A percentile compares a stretch with the other conserved stretches of the same genome.
Conservation (phyloP, 805 yeast genomes). For the Wickerhamiella parazyma region DNA sequence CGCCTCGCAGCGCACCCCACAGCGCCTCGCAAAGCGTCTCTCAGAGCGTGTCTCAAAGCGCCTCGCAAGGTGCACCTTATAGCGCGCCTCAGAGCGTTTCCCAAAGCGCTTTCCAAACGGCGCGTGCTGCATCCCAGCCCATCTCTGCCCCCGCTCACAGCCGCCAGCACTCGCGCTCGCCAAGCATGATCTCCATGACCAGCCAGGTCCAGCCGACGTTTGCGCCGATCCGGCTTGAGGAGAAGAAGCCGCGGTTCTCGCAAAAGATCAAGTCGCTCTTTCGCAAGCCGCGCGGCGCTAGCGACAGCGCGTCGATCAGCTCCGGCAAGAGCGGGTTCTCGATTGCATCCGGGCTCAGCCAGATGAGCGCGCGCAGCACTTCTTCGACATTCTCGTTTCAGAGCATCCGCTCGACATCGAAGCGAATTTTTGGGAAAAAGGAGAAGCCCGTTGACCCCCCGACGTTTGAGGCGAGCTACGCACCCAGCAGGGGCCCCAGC, state of each 20-base stretch:
- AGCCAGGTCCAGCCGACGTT: neutral
- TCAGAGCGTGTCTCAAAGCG: too few species aligned
- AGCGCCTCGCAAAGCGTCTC: too few species aligned
- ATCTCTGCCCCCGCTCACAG: neutral
- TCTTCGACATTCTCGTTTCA: constrained; percentile 21
- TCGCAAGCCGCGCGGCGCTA: neutral
- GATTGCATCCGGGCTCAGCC: constrained; percentile 12
- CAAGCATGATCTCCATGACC: neutral
- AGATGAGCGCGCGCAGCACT: constrained; percentile 20
- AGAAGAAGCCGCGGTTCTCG: constrained; percentile 3
- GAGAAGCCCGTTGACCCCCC: neutral
- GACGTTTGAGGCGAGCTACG: neutral
- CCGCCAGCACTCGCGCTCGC: neutral
- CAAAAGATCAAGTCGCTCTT: constrained; percentile 7
- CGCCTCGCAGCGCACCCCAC: too few species aligned
- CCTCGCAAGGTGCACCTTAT: too few species aligned
- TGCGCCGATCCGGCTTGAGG: neutral
- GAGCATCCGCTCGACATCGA: constrained; percentile 13
- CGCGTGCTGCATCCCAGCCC: too few species aligned
- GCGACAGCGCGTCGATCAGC: constrained; percentile 4
- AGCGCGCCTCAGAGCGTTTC: too few species aligned
- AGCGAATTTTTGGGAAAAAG: constrained; percentile 7
- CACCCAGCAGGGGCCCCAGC: too few species aligned
- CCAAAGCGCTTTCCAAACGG: too few species aligned
- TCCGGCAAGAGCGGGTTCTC: constrained; percentile 6